Base-by-base conservation (phyloP, 169 alveolate species). In the Eimeria brunetti region DNA sequence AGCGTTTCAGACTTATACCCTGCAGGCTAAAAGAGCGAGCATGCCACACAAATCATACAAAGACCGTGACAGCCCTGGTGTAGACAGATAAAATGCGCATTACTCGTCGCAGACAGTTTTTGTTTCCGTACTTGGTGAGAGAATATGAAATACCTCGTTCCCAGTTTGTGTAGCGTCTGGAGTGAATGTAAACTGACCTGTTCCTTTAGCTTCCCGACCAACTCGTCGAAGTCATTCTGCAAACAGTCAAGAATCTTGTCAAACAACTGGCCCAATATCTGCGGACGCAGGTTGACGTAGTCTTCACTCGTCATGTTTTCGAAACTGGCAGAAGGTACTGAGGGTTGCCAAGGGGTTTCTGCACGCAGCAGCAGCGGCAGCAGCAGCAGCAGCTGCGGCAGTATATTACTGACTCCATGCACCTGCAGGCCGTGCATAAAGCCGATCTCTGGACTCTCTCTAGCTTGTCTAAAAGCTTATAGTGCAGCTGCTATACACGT, bases 231-330 rank as follows among this genome's bases (percentile, higher is more conserved):
- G 56, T 91, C 95, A 27, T 58, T 60, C 64, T 91, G 95, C n/a
- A 91, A 90, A 33, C 75, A 91, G 58, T 91, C 95, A 75, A 91
- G 46, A 18, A 91, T 67, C 24, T 30, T 64, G 84, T 91, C 95
- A 78, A 91, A 91, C 81, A 91, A 53, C 73, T 91, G 95, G n/a
- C 95, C 91, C 41, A 91, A 44, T 44, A 91, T 49, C 91, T 91
- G 76, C 46, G 95, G 95, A 60, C 51, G 92, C 92, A 85, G 60
- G 27, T 41, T 56, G 46, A 64, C 73, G 30, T 85, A 85, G 62
- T 85, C 92, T 3, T 62, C 81, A n/a, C 64, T 85, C 24, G 49
- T 62, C 92, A 85, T 24, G 20, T 60, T 85, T n/a, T 85, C 92
- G 9, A 85, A 51, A 44, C 83, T 85, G 62, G 49, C 69, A 12